Conservation (phyloP, 495 filamentous ascomycete species). For the Corynascus novoguineensis region DNA sequence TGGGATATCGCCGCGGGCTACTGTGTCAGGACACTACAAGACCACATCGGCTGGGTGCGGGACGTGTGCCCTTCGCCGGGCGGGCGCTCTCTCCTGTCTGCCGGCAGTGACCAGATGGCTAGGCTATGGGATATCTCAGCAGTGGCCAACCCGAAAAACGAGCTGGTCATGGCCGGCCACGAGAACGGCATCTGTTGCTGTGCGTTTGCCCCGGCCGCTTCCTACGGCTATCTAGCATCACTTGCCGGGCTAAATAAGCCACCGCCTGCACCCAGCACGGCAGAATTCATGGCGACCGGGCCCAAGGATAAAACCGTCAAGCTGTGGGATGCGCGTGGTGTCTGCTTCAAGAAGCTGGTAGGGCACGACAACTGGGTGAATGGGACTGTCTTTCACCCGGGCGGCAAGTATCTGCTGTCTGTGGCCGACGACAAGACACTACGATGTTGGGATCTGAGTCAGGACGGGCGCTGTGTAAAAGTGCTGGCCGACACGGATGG, state of each 20-base stretch:
- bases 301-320: constrained; percentile 86
- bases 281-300: constrained; percentile 88
- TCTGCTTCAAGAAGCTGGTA: constrained; percentile 74
- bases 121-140: constrained; percentile 77
- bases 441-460: constrained; percentile 88
- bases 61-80: constrained; percentile 78
- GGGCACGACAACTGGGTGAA: constrained; percentile 98
- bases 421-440: constrained; percentile 88
- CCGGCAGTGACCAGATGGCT: constrained; percentile 71
- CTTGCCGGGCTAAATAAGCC: constrained; percentile 77
- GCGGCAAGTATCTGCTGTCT: constrained; percentile 84
- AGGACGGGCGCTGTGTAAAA: constrained; percentile 88
- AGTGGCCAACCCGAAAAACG: constrained; percentile 54
- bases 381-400: constrained; percentile 84
- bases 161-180: constrained; percentile 79
- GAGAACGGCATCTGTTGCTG: constrained; percentile 88
- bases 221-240: constrained; percentile 71
- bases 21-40: constrained; percentile 75
- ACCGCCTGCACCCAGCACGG: constrained; percentile 59
- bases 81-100: constrained; percentile 74
- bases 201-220: constrained; percentile 73
- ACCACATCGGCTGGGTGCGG: constrained; percentile 82
- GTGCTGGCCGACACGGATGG: constrained; percentile 70
- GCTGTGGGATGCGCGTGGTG: constrained; percentile 82
- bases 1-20: constrained; percentile 92